phyloP scores from a whole-genome alignment of 805 yeast species.

The Ogataea minuta region DNA sequence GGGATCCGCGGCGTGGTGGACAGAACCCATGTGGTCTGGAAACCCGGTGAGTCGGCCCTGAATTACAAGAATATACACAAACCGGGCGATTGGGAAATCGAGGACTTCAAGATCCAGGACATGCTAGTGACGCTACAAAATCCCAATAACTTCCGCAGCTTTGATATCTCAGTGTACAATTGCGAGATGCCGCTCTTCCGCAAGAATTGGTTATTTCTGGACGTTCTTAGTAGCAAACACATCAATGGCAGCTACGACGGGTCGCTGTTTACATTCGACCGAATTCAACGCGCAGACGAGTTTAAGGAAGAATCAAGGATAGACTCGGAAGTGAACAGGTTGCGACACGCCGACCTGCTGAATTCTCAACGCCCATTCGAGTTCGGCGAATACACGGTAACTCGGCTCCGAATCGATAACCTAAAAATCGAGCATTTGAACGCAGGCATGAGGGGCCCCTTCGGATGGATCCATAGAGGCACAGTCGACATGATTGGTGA shows the following conservation, averaged over 20 bases:
- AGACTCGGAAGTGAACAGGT: constrained; percentile 24
- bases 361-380: constrained; percentile 1
- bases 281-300: constrained; percentile 59
- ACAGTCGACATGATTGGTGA: constrained; percentile 93
- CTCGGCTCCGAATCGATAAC: constrained; percentile 80
- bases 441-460: constrained; percentile 88
- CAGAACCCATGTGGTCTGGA: constrained; percentile 83
- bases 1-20: constrained; percentile 94
- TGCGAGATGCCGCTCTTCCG: constrained; percentile 78
- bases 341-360: constrained; percentile 3
- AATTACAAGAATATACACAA: constrained; percentile 68
- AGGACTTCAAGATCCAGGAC: constrained; percentile 79
- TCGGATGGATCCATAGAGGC: constrained; percentile 95
- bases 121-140: constrained; percentile 77
- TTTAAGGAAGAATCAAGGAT: constrained; percentile 35
- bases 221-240: constrained; percentile 76
- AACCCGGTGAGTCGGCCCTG: constrained; percentile 76
- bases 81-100: constrained; percentile 94
- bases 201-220: constrained; percentile 92
- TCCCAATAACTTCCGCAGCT: constrained; percentile 78
- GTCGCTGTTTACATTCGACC: constrained; percentile 88
- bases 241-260: constrained; percentile 92
- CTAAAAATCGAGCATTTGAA: constrained; percentile 86
- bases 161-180: constrained; percentile 82
- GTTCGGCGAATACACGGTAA: constrained; percentile 44